A percentile compares a stretch with the other conserved stretches of the same genome.
Conservation (phyloP, 805 yeast genomes). For the Starmera amethionina region DNA sequence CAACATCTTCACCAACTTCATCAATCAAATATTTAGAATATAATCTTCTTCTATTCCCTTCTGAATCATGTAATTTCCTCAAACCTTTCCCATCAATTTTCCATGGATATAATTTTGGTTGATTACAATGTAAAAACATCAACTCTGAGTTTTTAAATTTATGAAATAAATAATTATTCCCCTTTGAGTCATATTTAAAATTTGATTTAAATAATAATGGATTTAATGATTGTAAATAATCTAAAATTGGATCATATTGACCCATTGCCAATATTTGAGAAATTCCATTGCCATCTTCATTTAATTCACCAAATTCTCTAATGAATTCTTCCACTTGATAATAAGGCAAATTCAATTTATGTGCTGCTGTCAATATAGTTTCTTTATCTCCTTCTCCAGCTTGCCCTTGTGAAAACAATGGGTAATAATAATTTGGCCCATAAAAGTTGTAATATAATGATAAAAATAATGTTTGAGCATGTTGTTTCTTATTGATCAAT, state of each 20-base stretch:
- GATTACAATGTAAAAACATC: constrained; percentile 19
- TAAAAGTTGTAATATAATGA: constrained; percentile 56
- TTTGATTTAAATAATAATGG: constrained; percentile 7
- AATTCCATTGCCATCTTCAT: constrained; percentile 21
- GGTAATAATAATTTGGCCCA: constrained; percentile 53
- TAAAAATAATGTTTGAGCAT: constrained; percentile 45
- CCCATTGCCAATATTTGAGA: constrained; percentile 49
- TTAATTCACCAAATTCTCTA: constrained; percentile 38
- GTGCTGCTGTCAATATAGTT: constrained; percentile 64
- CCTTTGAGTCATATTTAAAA: constrained; percentile 7
- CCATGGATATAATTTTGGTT: constrained; percentile 21
- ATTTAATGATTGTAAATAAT: constrained; percentile 16
- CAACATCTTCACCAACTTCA: constrained; percentile 20
- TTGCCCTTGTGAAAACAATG: constrained; percentile 48
- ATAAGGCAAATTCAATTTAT: constrained; percentile 33
- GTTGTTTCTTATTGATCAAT: constrained; percentile 45
- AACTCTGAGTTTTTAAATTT: constrained; percentile 12
- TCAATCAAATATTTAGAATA: constrained; percentile 10
- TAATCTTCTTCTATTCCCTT: constrained; percentile 14
- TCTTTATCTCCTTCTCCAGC: constrained; percentile 83
- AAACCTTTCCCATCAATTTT: constrained; percentile 18
- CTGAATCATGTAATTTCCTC: constrained; percentile 9
- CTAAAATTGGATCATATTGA: constrained; percentile 40
- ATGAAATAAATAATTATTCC: constrained; percentile 15
- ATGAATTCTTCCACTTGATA: constrained; percentile 47